Evolutionary conservation across 2,329 filamentous ascomycete genomes (phyloP), one percentile per base, ranked within the genome.

Genomic region (Cladosporium sp.): DNA sequence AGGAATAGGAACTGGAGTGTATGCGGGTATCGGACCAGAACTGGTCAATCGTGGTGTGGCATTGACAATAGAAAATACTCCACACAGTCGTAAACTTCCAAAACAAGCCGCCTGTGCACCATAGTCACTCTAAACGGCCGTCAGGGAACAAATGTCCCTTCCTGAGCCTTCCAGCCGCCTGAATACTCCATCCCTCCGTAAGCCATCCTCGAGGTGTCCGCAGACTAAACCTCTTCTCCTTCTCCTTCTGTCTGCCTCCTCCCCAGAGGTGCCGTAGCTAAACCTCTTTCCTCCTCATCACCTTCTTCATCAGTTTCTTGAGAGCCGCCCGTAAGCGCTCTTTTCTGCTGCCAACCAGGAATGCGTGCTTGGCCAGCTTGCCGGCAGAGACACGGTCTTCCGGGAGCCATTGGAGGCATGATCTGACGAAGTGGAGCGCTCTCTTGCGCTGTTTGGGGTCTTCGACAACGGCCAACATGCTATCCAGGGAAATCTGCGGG

Each of bases 341-440:
- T 35, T n/a, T 35, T n/a, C 15, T 35, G 7, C 8, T 35, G 13
- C 15, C 8, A 16, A 35, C 16, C 36, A 40, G 8, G 45, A 48
- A 48, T 7, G 15, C 15, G 36, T 48, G 45, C 36, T 22, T 35
- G 4, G 27, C 45, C 35, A 48, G 18, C 3, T 48, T 25, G 8
- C 18, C 19, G 7, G 45, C 45, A 13, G 36, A 40, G 5, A 33
- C 6, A 13, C 45, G 36, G 11, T 48, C 45, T 12, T 33, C 15
- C 11, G 45, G 45, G 15, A 48, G 36, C 45, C 45, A 48, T 25
- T 48, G 45, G 18, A 48, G 29, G 9, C 45, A 48, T 1, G 8
- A 3, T 19, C 18, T 33, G 5, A 40, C 45, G 36, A 48, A 48
- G n/a, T 39, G 27, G n/a, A 48, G n/a, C 15, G 45, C 36, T n/a